Percentiles rank a stretch among this genome's conserved stretches.
phyloP scores from a whole-genome alignment of 345 rosid genomes.

The Salix dunnii region DNA sequence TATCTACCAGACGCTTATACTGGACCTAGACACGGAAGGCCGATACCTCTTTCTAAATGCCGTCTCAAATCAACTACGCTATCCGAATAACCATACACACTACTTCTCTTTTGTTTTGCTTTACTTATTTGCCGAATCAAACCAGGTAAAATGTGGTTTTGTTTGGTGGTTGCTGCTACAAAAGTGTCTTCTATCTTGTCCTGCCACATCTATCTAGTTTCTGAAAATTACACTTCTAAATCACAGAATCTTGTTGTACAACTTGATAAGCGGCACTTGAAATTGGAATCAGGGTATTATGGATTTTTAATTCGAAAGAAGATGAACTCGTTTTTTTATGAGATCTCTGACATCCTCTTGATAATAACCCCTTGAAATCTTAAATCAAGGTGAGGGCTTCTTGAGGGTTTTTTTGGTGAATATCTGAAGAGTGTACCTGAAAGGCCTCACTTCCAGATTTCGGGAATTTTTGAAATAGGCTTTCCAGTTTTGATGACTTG shows the following conservation, averaged over 20 bases:
- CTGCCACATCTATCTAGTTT: neutral
- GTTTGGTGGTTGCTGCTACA: neutral
- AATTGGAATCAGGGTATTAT: neutral
- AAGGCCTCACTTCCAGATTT: neutral
- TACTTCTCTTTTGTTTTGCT: slow-evolving; percentile 93
- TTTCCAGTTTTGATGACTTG: neutral
- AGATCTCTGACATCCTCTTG: neutral
- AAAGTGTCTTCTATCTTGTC: neutral
- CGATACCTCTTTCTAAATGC: slow-evolving; percentile 93
- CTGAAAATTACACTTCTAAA: neutral
- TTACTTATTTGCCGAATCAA: slow-evolving; percentile 67
- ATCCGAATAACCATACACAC: slow-evolving; percentile 97
- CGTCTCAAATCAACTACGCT: slow-evolving; percentile 91
- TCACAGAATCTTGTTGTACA: neutral
- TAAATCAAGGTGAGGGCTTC: neutral
- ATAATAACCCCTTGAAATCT: neutral
- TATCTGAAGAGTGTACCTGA: neutral
- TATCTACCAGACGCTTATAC: slow-evolving; percentile 70
- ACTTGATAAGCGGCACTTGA: neutral
- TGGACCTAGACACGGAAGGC: slow-evolving; percentile 96
- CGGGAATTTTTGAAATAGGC: neutral
- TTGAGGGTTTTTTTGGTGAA: neutral
- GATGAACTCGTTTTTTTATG: neutral
- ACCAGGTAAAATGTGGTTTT: slow-evolving; percentile 52
- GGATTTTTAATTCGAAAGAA: neutral